Conservation (phyloP, 176 grass and related monocot species). For the Raddia guianensis region DNA sequence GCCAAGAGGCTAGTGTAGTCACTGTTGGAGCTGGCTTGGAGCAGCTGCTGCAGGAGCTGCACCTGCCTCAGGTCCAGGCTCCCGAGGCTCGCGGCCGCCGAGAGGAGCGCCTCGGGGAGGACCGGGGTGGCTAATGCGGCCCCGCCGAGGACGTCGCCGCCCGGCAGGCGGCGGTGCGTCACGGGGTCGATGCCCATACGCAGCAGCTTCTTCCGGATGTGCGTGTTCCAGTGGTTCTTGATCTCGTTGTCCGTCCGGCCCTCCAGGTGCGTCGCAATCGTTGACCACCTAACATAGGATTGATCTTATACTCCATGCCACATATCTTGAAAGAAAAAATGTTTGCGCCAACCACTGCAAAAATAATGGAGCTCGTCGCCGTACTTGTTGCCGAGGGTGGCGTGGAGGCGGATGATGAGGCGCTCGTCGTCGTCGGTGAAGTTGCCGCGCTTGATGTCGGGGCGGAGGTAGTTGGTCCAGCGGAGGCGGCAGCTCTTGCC, state of each 20-base stretch:
- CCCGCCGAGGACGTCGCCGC: slow-evolving; percentile 17
- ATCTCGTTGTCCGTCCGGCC: slow-evolving; percentile 76
- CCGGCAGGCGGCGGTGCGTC: slow-evolving; percentile 54
- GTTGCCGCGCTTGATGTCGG: slow-evolving; percentile 82
- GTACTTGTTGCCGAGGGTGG: slow-evolving; percentile 76
- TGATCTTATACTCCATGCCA: not conserved
- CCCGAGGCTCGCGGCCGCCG: slow-evolving; percentile 31
- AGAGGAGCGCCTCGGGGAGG: slow-evolving; percentile 26
- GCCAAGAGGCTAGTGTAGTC: not conserved
- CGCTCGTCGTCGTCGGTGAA: slow-evolving; percentile 69
- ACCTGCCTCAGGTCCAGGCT: slow-evolving; percentile 33
- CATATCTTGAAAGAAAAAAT: not conserved
- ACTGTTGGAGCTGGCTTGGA: slow-evolving; percentile 21
- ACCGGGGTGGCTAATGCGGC: not conserved
- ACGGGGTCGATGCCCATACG: slow-evolving; percentile 66
- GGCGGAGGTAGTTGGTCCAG: slow-evolving; percentile 92
- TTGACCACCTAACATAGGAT: slow-evolving; percentile 59
- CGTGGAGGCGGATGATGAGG: slow-evolving; percentile 69
- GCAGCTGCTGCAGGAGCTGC: slow-evolving; percentile 50
- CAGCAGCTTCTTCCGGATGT: slow-evolving; percentile 71
- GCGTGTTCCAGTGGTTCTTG: slow-evolving; percentile 79
- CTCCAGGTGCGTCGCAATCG: slow-evolving; percentile 63
- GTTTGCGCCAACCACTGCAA: slow-evolving; percentile 18
- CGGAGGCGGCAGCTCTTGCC: slow-evolving; percentile 94
- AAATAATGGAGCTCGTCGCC: not conserved